Percentiles rank a stretch among this genome's conserved stretches.
Evolutionary conservation across 768 basidiomycete species (phyloP).

Genomic region (Crucibulum laeve): DNA sequence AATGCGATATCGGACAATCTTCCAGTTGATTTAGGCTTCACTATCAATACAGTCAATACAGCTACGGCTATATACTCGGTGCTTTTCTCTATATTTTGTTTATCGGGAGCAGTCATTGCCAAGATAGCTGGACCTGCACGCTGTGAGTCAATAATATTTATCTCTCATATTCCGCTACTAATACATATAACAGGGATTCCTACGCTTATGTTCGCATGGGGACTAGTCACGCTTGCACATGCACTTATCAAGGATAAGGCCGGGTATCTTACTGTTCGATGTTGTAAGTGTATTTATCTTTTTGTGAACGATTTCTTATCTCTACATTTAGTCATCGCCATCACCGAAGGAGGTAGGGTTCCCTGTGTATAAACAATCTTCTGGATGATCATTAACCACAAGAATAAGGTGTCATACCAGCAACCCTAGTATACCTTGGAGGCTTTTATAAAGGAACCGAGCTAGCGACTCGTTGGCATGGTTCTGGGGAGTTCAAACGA

Average conservation of each 20-base stretch:
- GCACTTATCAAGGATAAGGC: slow-evolving; percentile 28
- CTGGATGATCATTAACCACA: neutral
- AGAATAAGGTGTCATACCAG: slow-evolving; percentile 25
- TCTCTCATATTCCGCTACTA: neutral
- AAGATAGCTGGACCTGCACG: slow-evolving; percentile 33
- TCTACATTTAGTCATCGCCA: slow-evolving; percentile 26
- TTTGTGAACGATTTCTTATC: neutral
- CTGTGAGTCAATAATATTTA: slow-evolving; percentile 19
- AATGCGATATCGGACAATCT: slow-evolving; percentile 38
- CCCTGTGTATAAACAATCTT: neutral
- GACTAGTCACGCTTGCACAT: slow-evolving; percentile 31
- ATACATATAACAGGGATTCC: slow-evolving; percentile 27
- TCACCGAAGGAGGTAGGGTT: slow-evolving; percentile 32
- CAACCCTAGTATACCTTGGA: slow-evolving; percentile 37
- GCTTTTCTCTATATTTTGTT: slow-evolving; percentile 26
- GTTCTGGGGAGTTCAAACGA: slow-evolving; percentile 36
- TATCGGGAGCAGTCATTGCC: slow-evolving; percentile 32
- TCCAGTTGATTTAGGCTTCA: slow-evolving; percentile 33
- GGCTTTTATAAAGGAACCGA: slow-evolving; percentile 40
- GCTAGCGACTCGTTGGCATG: slow-evolving; percentile 34
- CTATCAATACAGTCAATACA: slow-evolving; percentile 33
- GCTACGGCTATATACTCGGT: slow-evolving; percentile 31
- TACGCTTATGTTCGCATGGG: slow-evolving; percentile 35
- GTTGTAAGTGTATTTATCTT: slow-evolving; percentile 16
- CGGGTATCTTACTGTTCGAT: slow-evolving; percentile 33